phyloP scores from a whole-genome alignment of 2,329 filamentous ascomycete species.

The Dendrostoma leiphaemia region DNA sequence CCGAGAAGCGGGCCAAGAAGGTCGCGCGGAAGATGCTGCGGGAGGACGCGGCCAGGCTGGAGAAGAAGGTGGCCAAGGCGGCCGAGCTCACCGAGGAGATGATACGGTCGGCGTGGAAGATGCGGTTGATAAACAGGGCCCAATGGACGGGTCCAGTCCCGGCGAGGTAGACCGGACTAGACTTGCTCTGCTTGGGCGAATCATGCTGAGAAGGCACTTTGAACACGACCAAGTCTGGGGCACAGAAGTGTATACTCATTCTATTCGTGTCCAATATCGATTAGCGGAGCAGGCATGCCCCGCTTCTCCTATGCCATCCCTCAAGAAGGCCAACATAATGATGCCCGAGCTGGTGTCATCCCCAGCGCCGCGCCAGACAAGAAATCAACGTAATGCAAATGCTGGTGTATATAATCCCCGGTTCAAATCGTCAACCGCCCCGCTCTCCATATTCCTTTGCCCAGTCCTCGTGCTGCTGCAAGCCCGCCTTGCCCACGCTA shows the following conservation, averaged over 20 bases:
- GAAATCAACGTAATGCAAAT: background rate
- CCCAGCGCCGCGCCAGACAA: background rate
- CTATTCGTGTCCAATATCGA: background rate
- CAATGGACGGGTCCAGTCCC: background rate
- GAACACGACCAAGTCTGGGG: background rate
- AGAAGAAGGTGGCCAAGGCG: constrained; percentile 24
- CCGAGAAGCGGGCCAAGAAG: constrained; percentile 56
- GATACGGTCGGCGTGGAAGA: constrained; percentile 24
- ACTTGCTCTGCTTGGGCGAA: background rate
- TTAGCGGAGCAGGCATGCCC: background rate
- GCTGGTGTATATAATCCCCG: background rate
- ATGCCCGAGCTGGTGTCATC: background rate
- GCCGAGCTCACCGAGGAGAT: constrained; percentile 24
- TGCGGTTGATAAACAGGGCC: constrained; percentile 16
- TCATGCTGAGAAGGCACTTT: background rate
- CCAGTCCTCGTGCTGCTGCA: constrained; percentile 94
- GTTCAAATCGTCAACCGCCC: constrained; percentile 57
- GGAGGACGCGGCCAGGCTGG: constrained; percentile 21
- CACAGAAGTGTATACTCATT: constrained; percentile 1
- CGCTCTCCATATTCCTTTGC: constrained; percentile 89
- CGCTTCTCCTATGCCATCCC: background rate
- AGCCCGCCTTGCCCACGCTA: constrained; percentile 79
- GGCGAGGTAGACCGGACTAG: background rate
- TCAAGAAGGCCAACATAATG: background rate
- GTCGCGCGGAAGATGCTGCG: constrained; percentile 47